Percentiles rank a stretch among this genome's conserved stretches.
phyloP scores from a whole-genome alignment of 202 grass and related monocot species.

The Setaria viridis region DNA sequence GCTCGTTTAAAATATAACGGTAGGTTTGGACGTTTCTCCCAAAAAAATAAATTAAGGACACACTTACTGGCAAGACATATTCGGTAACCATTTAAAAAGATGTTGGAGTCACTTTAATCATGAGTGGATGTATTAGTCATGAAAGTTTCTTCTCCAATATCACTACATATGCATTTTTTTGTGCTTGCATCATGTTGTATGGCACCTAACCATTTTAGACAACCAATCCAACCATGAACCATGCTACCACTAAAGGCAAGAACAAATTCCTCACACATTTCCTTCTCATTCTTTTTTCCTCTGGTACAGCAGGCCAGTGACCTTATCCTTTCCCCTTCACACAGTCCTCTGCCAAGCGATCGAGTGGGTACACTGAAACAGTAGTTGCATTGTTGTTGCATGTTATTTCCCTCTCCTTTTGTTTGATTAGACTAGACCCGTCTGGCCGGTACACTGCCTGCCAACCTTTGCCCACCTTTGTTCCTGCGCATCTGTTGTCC shows the following conservation, averaged over 20 bases:
- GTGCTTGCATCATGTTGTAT: neutral
- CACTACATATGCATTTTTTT: neutral
- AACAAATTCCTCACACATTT: neutral
- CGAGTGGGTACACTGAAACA: neutral
- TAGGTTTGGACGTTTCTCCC: neutral
- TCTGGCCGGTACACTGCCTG: neutral
- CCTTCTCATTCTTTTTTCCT: neutral
- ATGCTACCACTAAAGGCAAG: neutral
- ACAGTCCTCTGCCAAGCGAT: neutral
- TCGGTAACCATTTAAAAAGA: neutral
- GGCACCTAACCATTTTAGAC: neutral
- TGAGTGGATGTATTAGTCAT: neutral
- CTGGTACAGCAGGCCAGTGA: neutral
- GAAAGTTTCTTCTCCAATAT: neutral
- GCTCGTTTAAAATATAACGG: neutral
- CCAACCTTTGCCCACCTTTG: constrained; percentile 18
- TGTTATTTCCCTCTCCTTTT: neutral
- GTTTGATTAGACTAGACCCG: constrained; percentile 27
- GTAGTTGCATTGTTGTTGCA: neutral
- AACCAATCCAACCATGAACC: neutral
- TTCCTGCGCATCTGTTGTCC: constrained; percentile 9
- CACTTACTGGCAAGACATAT: neutral
- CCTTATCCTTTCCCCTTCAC: neutral
- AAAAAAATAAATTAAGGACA: neutral
- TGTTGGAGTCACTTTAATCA: neutral